phyloP scores from a whole-genome alignment of 257 asterid genomes.

The Solanum okadae region DNA sequence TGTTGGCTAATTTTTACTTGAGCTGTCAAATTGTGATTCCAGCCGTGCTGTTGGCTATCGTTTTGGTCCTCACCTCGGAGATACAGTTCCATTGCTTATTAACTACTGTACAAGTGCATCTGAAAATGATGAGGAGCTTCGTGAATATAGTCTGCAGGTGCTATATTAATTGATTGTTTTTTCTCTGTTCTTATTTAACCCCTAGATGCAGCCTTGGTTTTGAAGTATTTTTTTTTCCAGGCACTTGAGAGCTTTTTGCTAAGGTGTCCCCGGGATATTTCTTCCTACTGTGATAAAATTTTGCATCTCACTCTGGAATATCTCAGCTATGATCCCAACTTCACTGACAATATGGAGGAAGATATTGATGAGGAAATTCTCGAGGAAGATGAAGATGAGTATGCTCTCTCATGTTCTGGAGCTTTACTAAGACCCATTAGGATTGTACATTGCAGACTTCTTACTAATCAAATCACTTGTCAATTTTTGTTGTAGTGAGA shows the following conservation, averaged over 20 bases:
- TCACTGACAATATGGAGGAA: constrained; percentile 98
- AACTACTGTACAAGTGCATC: constrained; percentile 88
- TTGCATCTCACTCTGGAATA: constrained; percentile 75
- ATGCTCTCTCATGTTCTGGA: constrained; percentile 20
- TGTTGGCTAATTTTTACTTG: neutral
- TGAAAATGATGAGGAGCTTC: constrained; percentile 98
- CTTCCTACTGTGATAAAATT: constrained; percentile 69
- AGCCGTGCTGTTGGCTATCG: constrained; percentile 99
- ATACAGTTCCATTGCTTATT: constrained; percentile 76
- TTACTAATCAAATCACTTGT: neutral
- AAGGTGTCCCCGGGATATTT: constrained; percentile 93
- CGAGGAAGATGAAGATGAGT: constrained; percentile 97
- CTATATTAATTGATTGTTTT: neutral
- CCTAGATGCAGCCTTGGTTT: neutral
- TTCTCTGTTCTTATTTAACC: neutral
- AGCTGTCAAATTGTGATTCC: neutral
- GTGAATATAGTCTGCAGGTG: constrained; percentile 98
- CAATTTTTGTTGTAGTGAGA: constrained; percentile 52
- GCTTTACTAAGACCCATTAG: neutral
- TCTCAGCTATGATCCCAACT: constrained; percentile 96
- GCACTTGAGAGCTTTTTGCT: constrained; percentile 92
- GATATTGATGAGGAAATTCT: constrained; percentile 81
- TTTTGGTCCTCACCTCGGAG: constrained; percentile 97
- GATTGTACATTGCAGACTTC: neutral
- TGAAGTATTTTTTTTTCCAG: constrained; percentile 30